phyloP scores from a whole-genome alignment of 306 rosid genomes.

The Luffa aegyptiaca region DNA sequence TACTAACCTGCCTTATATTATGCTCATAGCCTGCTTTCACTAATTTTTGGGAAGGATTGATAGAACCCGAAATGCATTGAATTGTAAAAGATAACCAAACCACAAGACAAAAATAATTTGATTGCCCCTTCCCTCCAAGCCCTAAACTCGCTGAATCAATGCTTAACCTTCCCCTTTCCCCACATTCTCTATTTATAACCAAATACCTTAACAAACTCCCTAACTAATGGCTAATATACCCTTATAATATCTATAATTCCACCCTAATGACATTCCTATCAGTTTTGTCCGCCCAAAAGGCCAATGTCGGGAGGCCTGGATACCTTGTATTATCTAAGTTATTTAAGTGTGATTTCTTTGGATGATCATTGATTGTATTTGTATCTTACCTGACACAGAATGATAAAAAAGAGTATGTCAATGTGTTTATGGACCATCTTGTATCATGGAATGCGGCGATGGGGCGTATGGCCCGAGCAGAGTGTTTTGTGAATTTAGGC shows the following conservation, averaged over 20 bases:
- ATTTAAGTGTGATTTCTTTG: background rate
- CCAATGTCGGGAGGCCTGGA: background rate
- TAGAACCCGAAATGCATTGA: no score
- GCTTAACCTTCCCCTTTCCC: no score
- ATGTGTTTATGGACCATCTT: constrained; percentile 65
- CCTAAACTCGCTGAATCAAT: no score
- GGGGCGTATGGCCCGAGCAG: constrained; percentile 51
- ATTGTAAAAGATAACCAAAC: no score
- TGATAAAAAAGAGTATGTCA: constrained; percentile 63
- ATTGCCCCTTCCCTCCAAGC: no score
- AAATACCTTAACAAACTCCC: no score
- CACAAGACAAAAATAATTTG: no score
- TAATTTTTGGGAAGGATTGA: background rate
- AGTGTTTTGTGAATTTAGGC: constrained; percentile 76
- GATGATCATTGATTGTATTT: background rate
- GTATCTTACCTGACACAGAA: constrained; percentile 36
- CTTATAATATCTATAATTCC: no score
- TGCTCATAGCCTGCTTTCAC: background rate
- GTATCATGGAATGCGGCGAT: constrained; percentile 83
- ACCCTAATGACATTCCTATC: no score
- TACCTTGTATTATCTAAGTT: background rate
- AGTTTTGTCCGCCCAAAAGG: background rate
- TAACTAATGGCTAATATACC: no score
- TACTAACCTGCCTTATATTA: background rate
- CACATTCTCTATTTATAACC: no score